Conservation (phyloP, 768 basidiomycete genomes). For the Termitomyces sp. region DNA sequence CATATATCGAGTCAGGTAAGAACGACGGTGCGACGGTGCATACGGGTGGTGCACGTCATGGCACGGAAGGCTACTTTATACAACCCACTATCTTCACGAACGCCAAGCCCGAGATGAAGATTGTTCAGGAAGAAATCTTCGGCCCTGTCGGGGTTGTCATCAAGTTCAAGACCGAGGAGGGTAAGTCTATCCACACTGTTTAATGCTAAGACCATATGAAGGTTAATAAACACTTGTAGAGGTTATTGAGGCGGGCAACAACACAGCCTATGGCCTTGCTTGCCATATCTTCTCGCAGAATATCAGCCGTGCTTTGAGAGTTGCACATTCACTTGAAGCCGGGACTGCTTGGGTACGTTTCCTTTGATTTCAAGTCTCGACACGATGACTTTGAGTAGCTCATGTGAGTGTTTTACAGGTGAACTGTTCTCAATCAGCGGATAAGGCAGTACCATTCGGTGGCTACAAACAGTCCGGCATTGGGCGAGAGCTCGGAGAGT, state of each 20-base stretch:
- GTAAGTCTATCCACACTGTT: conserved; percentile 8
- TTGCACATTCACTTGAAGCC: conserved; percentile 21
- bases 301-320: conserved; percentile 19
- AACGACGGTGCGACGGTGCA: conserved; percentile 61
- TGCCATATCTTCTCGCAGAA: conserved; percentile 22
- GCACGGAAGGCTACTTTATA: conserved; percentile 66
- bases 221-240: conserved; percentile 8
- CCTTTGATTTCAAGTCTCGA: not conserved
- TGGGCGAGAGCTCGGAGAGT: conserved; percentile 24
- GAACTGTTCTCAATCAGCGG: conserved; percentile 16
- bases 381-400: not conserved
- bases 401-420: conserved; percentile 10
- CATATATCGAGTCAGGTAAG: conserved; percentile 71
- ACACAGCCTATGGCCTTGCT: conserved; percentile 19
- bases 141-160: conserved; percentile 72
- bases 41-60: conserved; percentile 58
- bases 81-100: conserved; percentile 69
- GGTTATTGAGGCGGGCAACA: conserved; percentile 21
- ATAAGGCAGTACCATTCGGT: conserved; percentile 22
- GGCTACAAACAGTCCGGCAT: conserved; percentile 27
- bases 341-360: conserved; percentile 17
- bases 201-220: conserved; percentile 25
- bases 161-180: conserved; percentile 62
- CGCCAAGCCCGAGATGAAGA: conserved; percentile 60
- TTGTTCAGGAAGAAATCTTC: conserved; percentile 69